Conservation (phyloP, 306 rosid genomes). For the Vigna trinervia region DNA sequence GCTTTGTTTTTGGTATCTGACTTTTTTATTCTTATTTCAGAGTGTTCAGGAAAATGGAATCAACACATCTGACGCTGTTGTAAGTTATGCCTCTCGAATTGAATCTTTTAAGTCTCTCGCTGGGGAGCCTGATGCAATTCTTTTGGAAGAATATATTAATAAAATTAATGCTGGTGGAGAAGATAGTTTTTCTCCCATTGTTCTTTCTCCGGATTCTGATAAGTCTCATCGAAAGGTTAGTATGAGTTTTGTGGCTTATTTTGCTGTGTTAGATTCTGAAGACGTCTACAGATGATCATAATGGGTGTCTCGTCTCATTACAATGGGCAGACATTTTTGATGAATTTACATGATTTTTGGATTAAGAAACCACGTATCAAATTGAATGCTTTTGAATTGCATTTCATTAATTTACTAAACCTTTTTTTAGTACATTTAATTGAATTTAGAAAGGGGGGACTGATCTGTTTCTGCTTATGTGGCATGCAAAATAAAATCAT, state of each 20-base stretch:
- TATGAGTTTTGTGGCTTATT: constrained; percentile 27
- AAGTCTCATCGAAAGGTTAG: constrained; percentile 90
- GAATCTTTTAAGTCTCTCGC: constrained; percentile 78
- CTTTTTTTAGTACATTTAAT: constrained; percentile 9
- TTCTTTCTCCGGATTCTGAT: constrained; percentile 77
- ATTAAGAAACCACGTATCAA: constrained; percentile 11
- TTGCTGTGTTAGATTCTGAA: constrained; percentile 21
- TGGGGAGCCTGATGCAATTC: constrained; percentile 63
- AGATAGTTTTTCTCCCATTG: constrained; percentile 62
- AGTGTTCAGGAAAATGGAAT: constrained; percentile 52
- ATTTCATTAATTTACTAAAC: not conserved
- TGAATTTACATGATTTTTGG: constrained; percentile 15
- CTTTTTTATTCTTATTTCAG: constrained; percentile 48
- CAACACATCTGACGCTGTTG: constrained; percentile 39
- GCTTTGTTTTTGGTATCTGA: constrained; percentile 13
- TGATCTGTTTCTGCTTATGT: constrained; percentile 7
- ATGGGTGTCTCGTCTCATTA: not conserved
- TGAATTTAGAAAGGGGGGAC: constrained; percentile 13
- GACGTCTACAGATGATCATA: not conserved
- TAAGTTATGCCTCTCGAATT: constrained; percentile 69
- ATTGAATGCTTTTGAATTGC: constrained; percentile 35
- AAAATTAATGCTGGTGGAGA: constrained; percentile 64
- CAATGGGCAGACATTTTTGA: constrained; percentile 1
- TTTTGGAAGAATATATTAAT: constrained; percentile 64
- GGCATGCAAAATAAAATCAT: constrained; percentile 34